Evolutionary conservation across 2,329 filamentous ascomycete genomes (phyloP), one percentile per base, ranked within the genome.

Genomic region (Penicillium brevicompactum): DNA sequence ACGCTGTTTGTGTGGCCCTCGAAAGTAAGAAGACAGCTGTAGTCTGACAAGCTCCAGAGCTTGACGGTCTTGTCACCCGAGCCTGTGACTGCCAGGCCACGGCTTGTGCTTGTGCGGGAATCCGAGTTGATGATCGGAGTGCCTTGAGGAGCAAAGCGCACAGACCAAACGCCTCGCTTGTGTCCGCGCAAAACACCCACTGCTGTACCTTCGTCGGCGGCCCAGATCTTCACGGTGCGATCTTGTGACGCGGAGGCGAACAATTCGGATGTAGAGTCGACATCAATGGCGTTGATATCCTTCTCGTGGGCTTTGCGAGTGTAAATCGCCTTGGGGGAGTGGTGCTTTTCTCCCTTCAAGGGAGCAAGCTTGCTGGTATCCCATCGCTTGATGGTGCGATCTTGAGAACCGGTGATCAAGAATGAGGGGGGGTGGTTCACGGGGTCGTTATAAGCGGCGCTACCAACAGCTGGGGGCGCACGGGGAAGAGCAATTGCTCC

Each of bases 201-300:
- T 0, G 92, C 89, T 66, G 97, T 92, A 18, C 95, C 92, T 70
- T 94, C 90, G 62, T 92, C 88, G 6, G 88, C 82, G 7, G 92
- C 94, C 89, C 93, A 99, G 56, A 99, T 94, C 77, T 97, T 99
- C 63, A 97, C 92, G 0, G 91, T 95, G 63, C 92, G 90, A 72
- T 99, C 94, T 75, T 99, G 94, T 5, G 93, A 97, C 30, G 94
- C 93, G 1, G 94, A 97, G 3, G 93, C 95, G 69, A 99, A 97
- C 1, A 97, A 76, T n/a, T 87, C 84, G 4, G 85, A 85, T 1
- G 84, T 81, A 21, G 86, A 83, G 60, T 92, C 90, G 10, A 94
- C 82, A 61, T 95, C 91, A 48, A 99, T 84, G 2, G 94, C 92
- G 67, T 99, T 99, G 75, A 99, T 99, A 64, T 99, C 94, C 72